Evolutionary conservation across 2,329 filamentous ascomycete genomes (phyloP).

Genomic region (Conoideocrella luteorostrata): DNA sequence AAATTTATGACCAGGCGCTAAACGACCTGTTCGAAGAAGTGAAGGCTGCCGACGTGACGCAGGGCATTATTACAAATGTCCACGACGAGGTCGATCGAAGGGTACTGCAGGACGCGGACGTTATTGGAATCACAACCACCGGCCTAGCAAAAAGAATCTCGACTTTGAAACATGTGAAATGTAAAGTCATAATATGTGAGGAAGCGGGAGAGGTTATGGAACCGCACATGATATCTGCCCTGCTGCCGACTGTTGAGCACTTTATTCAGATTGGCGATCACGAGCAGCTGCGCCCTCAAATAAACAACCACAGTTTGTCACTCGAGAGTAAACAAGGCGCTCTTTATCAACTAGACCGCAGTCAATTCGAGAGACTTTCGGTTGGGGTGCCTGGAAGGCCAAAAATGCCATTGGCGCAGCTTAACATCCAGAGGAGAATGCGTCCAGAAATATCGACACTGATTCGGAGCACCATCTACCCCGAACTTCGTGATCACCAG

Average conservation of each 20-base stretch:
- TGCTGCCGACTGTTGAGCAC: constrained; percentile 56
- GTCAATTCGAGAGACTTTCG: constrained; percentile 55
- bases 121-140: constrained; percentile 56
- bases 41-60: too few relatives aligned
- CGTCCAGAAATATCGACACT: constrained; percentile 54
- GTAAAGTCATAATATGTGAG: constrained; percentile 59
- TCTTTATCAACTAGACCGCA: constrained; percentile 50
- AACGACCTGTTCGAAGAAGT: too few relatives aligned
- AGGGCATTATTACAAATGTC: too few relatives aligned
- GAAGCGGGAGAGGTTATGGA: constrained; percentile 66
- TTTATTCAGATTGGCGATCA: constrained; percentile 59
- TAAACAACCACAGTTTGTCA: constrained; percentile 50
- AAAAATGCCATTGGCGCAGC: constrained; percentile 23
- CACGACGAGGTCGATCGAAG: constrained; percentile 10
- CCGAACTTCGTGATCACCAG: constrained; percentile 43
- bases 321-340: constrained; percentile 42
- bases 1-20: too few relatives aligned
- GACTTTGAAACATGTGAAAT: constrained; percentile 39
- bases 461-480: constrained; percentile 52
- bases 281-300: constrained; percentile 52
- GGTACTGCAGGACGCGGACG: constrained; percentile 28
- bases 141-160: constrained; percentile 47
- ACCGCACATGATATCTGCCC: constrained; percentile 51
- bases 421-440: constrained; percentile 61
- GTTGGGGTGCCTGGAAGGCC: constrained; percentile 17